phyloP scores from a whole-genome alignment of 768 basidiomycete genomes.

The Auricularia auricula-judae region DNA sequence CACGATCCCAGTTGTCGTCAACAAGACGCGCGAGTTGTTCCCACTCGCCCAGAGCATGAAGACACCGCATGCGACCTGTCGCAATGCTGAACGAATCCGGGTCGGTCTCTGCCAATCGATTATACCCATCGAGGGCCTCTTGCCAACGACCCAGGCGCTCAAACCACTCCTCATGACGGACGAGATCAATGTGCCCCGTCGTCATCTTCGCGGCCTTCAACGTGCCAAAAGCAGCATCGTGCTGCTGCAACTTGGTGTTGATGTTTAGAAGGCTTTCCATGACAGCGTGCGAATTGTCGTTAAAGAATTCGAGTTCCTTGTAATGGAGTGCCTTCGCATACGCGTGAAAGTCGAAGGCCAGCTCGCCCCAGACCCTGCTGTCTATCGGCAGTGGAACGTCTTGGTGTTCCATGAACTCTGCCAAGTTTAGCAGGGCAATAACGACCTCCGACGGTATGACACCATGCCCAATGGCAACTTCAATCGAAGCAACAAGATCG shows the following conservation, averaged over 20 bases:
- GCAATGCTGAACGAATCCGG: constrained; percentile 67
- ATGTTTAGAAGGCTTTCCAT: constrained; percentile 93
- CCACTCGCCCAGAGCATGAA: constrained; percentile 98
- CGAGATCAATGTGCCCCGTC: constrained; percentile 71
- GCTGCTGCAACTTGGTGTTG: constrained; percentile 93
- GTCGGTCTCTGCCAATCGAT: constrained; percentile 65
- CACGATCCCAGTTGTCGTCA: constrained; percentile 77
- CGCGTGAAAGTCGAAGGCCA: constrained; percentile 85
- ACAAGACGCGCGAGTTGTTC: constrained; percentile 79
- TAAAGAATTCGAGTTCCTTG: constrained; percentile 95
- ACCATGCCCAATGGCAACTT: constrained; percentile 68
- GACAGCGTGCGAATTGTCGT: constrained; percentile 79
- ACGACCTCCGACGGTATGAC: constrained; percentile 79
- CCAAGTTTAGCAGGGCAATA: constrained; percentile 82
- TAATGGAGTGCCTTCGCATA: constrained; percentile 98
- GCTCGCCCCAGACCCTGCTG: constrained; percentile 84
- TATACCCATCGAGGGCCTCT: constrained; percentile 79
- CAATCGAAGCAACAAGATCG: constrained; percentile 85
- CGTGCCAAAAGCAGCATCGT: constrained; percentile 97
- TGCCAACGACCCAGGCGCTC: constrained; percentile 95
- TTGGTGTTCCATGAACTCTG: constrained; percentile 99
- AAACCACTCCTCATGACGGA: constrained; percentile 96
- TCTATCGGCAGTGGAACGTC: constrained; percentile 93
- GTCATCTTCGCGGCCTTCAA: constrained; percentile 61
- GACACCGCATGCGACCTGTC: constrained; percentile 87